phyloP scores from a whole-genome alignment of 352 stramenopile species.

The Phytopythium chamaehyphon region DNA sequence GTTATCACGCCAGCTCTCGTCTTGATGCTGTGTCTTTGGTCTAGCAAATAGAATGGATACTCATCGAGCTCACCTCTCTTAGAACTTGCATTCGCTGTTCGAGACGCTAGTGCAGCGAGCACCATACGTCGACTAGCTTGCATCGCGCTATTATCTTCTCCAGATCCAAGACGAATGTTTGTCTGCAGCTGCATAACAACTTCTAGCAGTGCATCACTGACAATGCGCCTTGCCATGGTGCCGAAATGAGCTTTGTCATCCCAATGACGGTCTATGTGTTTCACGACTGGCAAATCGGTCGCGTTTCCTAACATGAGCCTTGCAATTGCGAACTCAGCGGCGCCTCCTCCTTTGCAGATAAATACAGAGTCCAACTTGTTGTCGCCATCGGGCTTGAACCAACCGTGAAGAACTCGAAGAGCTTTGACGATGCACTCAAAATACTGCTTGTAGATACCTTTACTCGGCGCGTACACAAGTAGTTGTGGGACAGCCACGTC shows the following conservation, averaged over 20 bases:
- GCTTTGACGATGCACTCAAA: slow-evolving; percentile 48
- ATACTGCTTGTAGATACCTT: slow-evolving; percentile 69
- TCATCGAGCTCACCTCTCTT: not conserved
- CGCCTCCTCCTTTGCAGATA: slow-evolving; percentile 42
- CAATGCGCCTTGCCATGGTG: slow-evolving; percentile 8
- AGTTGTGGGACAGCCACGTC: slow-evolving; percentile 34
- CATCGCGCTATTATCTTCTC: not conserved
- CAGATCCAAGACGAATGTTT: slow-evolving; percentile 17
- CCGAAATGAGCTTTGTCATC: not conserved
- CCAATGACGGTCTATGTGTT: not conserved
- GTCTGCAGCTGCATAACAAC: slow-evolving; percentile 22
- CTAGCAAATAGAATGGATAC: slow-evolving; percentile 15
- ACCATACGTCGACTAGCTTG: not conserved
- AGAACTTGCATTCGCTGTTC: not conserved
- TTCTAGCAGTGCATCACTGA: slow-evolving; percentile 29
- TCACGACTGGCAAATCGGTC: not conserved
- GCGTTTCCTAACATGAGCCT: slow-evolving; percentile 9
- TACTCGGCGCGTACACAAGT: slow-evolving; percentile 46
- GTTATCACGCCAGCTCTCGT: slow-evolving; percentile 25
- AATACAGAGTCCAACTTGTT: slow-evolving; percentile 5
- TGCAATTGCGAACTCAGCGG: slow-evolving; percentile 40
- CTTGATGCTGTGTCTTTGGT: slow-evolving; percentile 22
- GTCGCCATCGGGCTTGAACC: slow-evolving; percentile 15
- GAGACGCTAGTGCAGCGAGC: not conserved
- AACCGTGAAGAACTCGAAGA: slow-evolving; percentile 46